Evolutionary conservation across 148 eudicot genomes (phyloP).

Genomic region (Amaranthus hypochondriacus): DNA sequence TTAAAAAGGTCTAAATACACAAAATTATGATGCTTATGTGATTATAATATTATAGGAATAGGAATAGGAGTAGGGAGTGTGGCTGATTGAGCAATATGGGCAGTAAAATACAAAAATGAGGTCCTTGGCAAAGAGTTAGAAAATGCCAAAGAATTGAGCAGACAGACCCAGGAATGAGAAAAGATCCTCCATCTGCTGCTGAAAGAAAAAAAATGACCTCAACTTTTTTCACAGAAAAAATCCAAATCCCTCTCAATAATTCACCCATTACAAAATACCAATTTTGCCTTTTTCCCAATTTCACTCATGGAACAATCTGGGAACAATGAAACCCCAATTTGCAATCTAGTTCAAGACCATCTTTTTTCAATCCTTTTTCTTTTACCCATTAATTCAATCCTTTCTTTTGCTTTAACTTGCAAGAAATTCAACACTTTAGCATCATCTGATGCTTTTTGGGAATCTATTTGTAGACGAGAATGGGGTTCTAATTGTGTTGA

Average conservation of each 20-base stretch:
- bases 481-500: constrained; percentile 65
- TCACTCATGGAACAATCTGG: constrained; percentile 10
- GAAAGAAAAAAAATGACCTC: background rate
- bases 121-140: constrained; percentile 18
- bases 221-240: constrained; percentile 8
- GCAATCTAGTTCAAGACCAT: constrained; percentile 54
- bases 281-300: background rate
- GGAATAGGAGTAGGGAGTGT: too few species aligned
- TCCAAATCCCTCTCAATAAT: constrained; percentile 11
- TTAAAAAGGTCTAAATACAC: too few species aligned
- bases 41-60: too few species aligned
- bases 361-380: constrained; percentile 61
- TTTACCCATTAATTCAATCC: constrained; percentile 65
- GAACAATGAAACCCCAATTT: constrained; percentile 39
- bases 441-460: constrained; percentile 70
- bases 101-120: background rate
- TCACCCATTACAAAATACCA: constrained; percentile 5
- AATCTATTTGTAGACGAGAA: constrained; percentile 71
- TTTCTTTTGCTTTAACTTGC: constrained; percentile 70
- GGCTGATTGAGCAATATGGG: too few species aligned
- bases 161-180: background rate
- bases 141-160: constrained; percentile 22
- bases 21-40: too few species aligned
- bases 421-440: constrained; percentile 46
- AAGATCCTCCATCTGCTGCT: constrained; percentile 1